Conservation (phyloP, 495 filamentous ascomycete species). For the Chaetomium fimeti region DNA sequence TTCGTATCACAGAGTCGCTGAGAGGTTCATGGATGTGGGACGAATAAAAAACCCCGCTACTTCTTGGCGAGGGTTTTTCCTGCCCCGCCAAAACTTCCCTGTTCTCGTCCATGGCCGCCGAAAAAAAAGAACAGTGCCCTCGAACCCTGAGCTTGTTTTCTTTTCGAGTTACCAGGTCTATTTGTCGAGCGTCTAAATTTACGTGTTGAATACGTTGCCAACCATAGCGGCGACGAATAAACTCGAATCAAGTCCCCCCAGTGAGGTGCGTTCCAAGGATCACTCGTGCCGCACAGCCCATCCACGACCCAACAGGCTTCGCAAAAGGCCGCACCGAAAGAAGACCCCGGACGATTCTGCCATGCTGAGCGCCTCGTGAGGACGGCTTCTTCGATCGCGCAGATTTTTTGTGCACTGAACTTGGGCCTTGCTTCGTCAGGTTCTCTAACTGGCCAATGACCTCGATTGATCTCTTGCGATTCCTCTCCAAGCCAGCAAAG, state of each 20-base stretch:
- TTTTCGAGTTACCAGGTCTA: background rate
- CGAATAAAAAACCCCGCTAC: no score
- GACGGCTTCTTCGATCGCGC: background rate
- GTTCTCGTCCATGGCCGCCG: no score
- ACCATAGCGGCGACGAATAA: background rate
- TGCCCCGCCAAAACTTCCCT: no score
- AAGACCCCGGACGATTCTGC: constrained; percentile 8
- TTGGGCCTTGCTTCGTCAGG: background rate
- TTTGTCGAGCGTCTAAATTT: background rate
- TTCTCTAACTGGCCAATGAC: constrained; percentile 59
- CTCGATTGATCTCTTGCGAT: constrained; percentile 86
- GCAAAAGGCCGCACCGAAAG: background rate
- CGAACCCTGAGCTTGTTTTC: background rate
- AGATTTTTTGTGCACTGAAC: background rate
- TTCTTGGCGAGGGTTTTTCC: no score
- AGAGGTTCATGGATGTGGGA: no score
- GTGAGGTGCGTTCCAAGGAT: background rate
- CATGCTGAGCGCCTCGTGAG: constrained; percentile 11
- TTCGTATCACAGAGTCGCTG: no score
- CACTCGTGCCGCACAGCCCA: background rate
- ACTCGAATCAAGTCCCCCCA: background rate
- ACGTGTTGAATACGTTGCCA: background rate
- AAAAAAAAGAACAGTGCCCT: background rate
- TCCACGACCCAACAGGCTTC: background rate
- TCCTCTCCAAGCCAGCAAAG: constrained; percentile 96